phyloP scores from a whole-genome alignment of 2,329 filamentous ascomycete species.

The Pseudogymnoascus sp. region DNA sequence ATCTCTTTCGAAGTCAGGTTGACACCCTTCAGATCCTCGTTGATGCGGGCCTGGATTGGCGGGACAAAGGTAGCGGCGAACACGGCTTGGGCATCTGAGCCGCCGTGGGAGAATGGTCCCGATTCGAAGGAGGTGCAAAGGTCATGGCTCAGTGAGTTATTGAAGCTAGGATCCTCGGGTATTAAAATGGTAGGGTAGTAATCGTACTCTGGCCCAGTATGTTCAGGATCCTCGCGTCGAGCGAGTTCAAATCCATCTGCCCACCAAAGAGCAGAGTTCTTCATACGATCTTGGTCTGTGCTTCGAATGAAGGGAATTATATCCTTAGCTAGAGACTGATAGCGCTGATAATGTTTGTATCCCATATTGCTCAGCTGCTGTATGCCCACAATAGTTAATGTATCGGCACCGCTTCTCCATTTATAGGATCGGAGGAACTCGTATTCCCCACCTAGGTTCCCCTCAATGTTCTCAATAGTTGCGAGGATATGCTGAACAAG shows the following conservation, averaged over 20 bases:
- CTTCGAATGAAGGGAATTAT: conserved; percentile 62
- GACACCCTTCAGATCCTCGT: conserved; percentile 57
- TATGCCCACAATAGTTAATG: conserved; percentile 60
- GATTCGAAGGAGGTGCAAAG: conserved; percentile 63
- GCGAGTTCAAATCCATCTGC: conserved; percentile 58
- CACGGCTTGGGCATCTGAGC: conserved; percentile 40
- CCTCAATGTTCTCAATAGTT: conserved; percentile 35
- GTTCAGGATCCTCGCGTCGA: conserved; percentile 33
- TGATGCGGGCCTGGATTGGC: conserved; percentile 60
- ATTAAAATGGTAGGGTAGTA: conserved; percentile 54
- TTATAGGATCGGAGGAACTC: conserved; percentile 63
- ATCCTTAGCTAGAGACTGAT: conserved; percentile 49
- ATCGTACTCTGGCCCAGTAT: conserved; percentile 35
- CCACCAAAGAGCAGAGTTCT: conserved; percentile 68
- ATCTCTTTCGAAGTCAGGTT: conserved; percentile 55
- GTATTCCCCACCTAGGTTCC: conserved; percentile 52
- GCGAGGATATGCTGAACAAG: conserved; percentile 59
- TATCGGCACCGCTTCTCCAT: conserved; percentile 61
- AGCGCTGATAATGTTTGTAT: conserved; percentile 64
- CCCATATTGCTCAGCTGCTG: conserved; percentile 68
- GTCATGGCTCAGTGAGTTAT: conserved; percentile 75
- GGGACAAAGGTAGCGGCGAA: conserved; percentile 60
- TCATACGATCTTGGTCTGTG: conserved; percentile 59
- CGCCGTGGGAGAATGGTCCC: conserved; percentile 41
- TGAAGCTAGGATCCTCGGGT: conserved; percentile 54